Base-by-base conservation (phyloP, 441 rosid species). In the Biscutella auriculata region DNA sequence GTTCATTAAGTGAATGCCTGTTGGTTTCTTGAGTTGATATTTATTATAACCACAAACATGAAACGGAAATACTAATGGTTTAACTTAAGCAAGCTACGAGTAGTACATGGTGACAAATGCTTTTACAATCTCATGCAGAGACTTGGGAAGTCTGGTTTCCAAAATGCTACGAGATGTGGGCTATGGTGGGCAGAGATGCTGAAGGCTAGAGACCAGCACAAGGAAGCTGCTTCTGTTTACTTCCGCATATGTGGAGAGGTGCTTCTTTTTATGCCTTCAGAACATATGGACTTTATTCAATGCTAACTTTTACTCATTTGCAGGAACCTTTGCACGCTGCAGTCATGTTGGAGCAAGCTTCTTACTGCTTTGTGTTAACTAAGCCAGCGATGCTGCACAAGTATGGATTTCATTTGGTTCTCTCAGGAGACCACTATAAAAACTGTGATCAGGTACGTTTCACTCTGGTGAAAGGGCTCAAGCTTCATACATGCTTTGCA, bases 141-240 rank as follows among this genome's bases (percentile, higher is more conserved):
- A 79, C 73, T 78, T 68, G 97, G 91, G 62, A 57, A 87, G 59
- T 56, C 82, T 71, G 94, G 92, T 76, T 83, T 79, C 66, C 87
- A 80, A 74, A 80, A 82, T 85, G 84, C 95, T 67, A 79, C 82
- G 50, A 82, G 99, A 62, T 90, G 97, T 69, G 99, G 97, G 57
- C 96, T 94, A 69, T 90, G 97, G 99, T 94, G 99, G 97, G 74
- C 81, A 55, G 97, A 87, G 75, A 90, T 94, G 97, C 64, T 94
- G 57, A 90, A 90, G 84, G 69, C 87, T 57, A 80, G 94, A 80
- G 79, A 80, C 44, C 95, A 87, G 63, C 70, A 71, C 73, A 90
- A 85, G 81, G 99, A 90, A 69, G 97, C 99, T 62, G 96, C 96
- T 30, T 63, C 85, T 71, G 90, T 94, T 71, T 94, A 82, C 82